Evolutionary conservation across 257 asterid species (phyloP).

Genomic region (Misopates orontium): DNA sequence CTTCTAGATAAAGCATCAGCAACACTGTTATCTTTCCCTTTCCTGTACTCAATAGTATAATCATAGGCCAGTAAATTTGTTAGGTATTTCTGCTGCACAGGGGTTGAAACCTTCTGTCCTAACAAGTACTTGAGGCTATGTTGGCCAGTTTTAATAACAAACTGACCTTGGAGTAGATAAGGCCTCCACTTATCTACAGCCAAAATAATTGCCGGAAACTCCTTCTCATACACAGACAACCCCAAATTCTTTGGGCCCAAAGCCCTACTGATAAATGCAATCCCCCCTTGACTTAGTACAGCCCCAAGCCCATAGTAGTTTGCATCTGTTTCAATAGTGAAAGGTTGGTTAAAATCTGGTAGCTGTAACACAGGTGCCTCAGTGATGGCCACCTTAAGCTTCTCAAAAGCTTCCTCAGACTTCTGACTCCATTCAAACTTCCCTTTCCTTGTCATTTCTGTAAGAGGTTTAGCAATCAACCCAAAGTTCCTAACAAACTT

Average conservation of each 20-base stretch:
- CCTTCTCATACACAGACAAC: too few species aligned
- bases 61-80: not conserved
- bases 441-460: not conserved
- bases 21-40: not conserved
- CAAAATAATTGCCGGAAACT: too few species aligned
- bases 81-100: too few species aligned
- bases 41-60: not conserved
- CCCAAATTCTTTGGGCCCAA: too few species aligned
- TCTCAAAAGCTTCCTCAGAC: not conserved
- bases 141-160: not conserved
- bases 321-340: too few species aligned
- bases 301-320: not conserved
- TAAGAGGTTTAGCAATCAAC: not conserved
- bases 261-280: too few species aligned
- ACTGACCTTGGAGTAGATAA: not conserved
- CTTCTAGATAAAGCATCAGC: conserved; percentile 6
- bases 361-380: not conserved
- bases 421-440: not conserved
- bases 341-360: not conserved
- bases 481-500: not conserved
- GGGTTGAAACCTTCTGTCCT: too few species aligned
- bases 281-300: too few species aligned
- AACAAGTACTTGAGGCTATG: too few species aligned
- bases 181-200: too few species aligned
- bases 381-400: not conserved